phyloP scores from a whole-genome alignment of 139 green algal genomes.

The Pedinophyceae sp. region DNA sequence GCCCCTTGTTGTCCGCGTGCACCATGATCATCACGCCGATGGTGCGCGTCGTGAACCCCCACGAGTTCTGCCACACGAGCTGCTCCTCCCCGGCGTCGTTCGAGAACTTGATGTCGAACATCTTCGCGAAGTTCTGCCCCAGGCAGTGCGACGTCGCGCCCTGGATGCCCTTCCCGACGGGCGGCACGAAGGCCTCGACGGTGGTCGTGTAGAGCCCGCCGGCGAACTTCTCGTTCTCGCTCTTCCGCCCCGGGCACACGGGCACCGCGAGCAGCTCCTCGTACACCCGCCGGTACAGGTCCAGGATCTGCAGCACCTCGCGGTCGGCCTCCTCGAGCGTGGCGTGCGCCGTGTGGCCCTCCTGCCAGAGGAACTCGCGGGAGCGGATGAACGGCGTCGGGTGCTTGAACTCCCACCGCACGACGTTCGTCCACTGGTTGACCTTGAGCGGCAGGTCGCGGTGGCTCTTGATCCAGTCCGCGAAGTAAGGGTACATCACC shows the following conservation, averaged over 20 bases:
- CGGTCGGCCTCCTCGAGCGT: slow-evolving; percentile 66
- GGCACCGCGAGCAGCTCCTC: slow-evolving; percentile 90
- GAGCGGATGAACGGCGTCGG: slow-evolving; percentile 95
- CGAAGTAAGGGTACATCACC: slow-evolving; percentile 24
- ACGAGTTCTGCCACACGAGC: slow-evolving; percentile 91
- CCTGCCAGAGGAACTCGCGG: slow-evolving; percentile 92
- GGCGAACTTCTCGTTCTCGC: slow-evolving; percentile 94
- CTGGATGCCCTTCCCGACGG: slow-evolving; percentile 76
- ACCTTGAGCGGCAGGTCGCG: slow-evolving; percentile 90
- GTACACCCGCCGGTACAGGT: slow-evolving; percentile 83
- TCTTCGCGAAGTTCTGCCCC: slow-evolving; percentile 95
- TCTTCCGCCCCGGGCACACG: slow-evolving; percentile 70
- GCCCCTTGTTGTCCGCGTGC: slow-evolving; percentile 90
- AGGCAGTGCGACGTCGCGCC: slow-evolving; percentile 89
- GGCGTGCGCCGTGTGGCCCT: slow-evolving; percentile 64
- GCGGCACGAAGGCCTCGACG: slow-evolving; percentile 91
- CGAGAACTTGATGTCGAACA: slow-evolving; percentile 51
- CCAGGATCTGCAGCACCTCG: slow-evolving; percentile 87
- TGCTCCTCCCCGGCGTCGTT: slow-evolving; percentile 46
- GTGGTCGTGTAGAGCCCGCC: slow-evolving; percentile 89
- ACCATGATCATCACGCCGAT: slow-evolving; percentile 98
- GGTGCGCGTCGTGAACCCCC: slow-evolving; percentile 87
- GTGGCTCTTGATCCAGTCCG: slow-evolving; percentile 89
- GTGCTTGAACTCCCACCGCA: slow-evolving; percentile 99
- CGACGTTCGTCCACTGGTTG: slow-evolving; percentile 98